Conservation (phyloP, 2,329 filamentous ascomycete genomes). For the Zasmidium citrigriseum region DNA sequence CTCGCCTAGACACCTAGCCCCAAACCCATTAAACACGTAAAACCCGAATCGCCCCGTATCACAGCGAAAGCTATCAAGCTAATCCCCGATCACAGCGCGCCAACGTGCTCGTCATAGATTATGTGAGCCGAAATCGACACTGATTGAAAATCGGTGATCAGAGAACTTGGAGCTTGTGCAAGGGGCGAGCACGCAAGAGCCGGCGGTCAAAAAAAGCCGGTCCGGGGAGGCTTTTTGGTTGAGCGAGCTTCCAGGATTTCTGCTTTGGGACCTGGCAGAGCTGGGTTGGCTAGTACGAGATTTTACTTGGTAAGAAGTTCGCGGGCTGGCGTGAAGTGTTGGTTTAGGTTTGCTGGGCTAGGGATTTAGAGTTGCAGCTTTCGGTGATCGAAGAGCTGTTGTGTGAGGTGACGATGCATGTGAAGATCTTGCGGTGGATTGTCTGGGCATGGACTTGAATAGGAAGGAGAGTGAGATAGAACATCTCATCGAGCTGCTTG, state of each 20-base stretch:
- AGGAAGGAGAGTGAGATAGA: not conserved
- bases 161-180: too few relatives aligned
- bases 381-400: not conserved
- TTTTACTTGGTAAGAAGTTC: not conserved
- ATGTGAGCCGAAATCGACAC: conserved; percentile 4
- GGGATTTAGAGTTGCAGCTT: not conserved
- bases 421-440: too few relatives aligned
- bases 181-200: not conserved
- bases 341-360: conserved; percentile 5
- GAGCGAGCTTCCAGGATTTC: not conserved
- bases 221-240: not conserved
- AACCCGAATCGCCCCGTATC: not conserved
- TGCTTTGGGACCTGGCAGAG: not conserved
- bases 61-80: not conserved
- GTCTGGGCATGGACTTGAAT: too few relatives aligned
- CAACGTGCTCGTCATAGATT: conserved; percentile 23
- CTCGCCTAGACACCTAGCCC: not conserved
- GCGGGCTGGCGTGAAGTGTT: not conserved
- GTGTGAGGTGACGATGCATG: not conserved
- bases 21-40: not conserved
- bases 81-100: conserved; percentile 12
- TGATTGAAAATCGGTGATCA: too few relatives aligned
- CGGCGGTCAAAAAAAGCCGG: too few relatives aligned
- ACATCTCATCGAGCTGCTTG: not conserved
- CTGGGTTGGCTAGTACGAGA: not conserved